Conservation (phyloP, 2,329 filamentous ascomycete species). For the Calonectria honghensis region DNA sequence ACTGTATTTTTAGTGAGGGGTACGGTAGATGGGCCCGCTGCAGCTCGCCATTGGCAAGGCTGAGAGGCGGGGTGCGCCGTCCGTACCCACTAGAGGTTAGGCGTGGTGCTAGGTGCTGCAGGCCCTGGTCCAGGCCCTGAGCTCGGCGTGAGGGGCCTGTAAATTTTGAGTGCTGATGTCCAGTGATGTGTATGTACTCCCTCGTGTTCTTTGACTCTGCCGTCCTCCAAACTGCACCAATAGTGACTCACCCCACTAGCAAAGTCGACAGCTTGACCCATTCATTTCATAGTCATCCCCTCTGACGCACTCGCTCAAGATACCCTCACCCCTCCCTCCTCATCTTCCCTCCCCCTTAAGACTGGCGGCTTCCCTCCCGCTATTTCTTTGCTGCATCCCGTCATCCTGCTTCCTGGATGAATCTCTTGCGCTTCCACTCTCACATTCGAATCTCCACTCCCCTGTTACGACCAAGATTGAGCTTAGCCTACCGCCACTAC, state of each 20-base stretch:
- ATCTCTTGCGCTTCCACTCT: slow-evolving; percentile 59
- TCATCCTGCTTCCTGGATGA: slow-evolving; percentile 57
- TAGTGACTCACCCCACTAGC: slow-evolving; percentile 38
- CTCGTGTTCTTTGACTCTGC: slow-evolving; percentile 14
- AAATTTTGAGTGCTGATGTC: slow-evolving; percentile 34
- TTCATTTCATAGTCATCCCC: slow-evolving; percentile 45
- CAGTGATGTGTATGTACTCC: slow-evolving; percentile 18
- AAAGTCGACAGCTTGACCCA: slow-evolving; percentile 37
- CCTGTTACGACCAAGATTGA: slow-evolving; percentile 46
- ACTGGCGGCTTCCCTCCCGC: slow-evolving; percentile 8
- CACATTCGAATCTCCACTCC: slow-evolving; percentile 54
- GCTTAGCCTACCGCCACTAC: slow-evolving; percentile 58
- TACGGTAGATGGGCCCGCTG: slow-evolving; percentile 30
- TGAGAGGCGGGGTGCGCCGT: slow-evolving; percentile 37
- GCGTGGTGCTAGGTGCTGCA: slow-evolving; percentile 26
- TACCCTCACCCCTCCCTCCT: slow-evolving; percentile 41
- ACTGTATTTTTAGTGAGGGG: slow-evolving; percentile 42
- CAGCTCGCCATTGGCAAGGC: slow-evolving; percentile 37
- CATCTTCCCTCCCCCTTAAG: slow-evolving; percentile 45
- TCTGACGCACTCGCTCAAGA: slow-evolving; percentile 34
- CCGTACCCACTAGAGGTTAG: slow-evolving; percentile 33
- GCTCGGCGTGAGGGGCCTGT: slow-evolving; percentile 29
- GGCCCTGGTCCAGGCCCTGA: slow-evolving; percentile 25
- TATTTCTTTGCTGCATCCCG: slow-evolving; percentile 34
- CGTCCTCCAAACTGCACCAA: slow-evolving; percentile 13